phyloP scores from a whole-genome alignment of 1,139 yeast species.

The Williopsis jadinii region DNA sequence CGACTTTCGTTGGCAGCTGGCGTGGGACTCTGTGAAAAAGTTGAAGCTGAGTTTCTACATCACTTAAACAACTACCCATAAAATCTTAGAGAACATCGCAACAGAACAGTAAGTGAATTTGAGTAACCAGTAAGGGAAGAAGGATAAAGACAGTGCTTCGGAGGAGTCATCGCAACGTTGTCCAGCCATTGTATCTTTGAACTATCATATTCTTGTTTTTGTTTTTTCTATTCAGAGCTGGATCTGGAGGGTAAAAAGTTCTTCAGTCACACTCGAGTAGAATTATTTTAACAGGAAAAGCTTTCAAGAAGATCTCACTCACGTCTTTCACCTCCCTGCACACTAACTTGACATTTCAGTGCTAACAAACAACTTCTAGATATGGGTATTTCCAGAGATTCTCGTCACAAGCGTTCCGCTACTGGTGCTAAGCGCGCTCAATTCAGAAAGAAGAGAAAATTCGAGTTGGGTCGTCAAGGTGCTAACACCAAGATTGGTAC shows the following conservation, averaged over 20 bases:
- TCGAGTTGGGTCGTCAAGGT: conserved; percentile 99
- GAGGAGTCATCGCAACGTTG: too few species aligned
- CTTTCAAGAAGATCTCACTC: too few species aligned
- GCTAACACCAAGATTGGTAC: conserved; percentile 99
- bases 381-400: conserved; percentile 99
- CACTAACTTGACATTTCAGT: neutral
- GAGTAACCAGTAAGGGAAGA: neutral
- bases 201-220: too few species aligned
- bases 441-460: conserved; percentile 99
- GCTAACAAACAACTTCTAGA: conserved; percentile 10
- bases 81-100: neutral
- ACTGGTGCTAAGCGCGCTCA: conserved; percentile 99
- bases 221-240: too few species aligned
- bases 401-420: conserved; percentile 99
- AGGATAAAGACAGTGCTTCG: too few species aligned
- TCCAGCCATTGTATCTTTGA: too few species aligned
- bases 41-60: neutral
- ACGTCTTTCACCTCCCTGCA: too few species aligned
- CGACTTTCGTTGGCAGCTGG: too few species aligned
- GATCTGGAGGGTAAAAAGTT: too few species aligned
- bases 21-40: conserved; percentile 2
- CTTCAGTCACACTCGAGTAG: too few species aligned
- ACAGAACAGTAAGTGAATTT: conserved; percentile 2
- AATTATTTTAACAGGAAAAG: too few species aligned
- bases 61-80: neutral